Percentiles rank a stretch among this genome's conserved stretches.
phyloP scores from a whole-genome alignment of 2,329 filamentous ascomycete genomes.

The Calycina herbarum region DNA sequence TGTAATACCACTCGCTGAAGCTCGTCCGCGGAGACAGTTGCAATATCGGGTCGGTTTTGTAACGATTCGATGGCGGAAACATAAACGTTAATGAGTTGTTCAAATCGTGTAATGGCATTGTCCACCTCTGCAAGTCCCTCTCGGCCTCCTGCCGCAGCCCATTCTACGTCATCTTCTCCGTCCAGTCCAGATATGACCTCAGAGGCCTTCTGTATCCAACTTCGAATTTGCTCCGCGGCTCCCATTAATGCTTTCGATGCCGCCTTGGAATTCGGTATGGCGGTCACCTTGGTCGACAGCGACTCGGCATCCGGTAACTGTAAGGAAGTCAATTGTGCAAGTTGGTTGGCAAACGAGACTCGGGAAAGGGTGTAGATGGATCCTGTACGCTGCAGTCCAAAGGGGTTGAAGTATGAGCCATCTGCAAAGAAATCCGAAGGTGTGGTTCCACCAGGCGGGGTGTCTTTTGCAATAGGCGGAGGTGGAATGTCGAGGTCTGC shows the following conservation, averaged over 20 bases:
- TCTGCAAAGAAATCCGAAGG: slow-evolving; percentile 35
- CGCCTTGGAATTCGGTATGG: slow-evolving; percentile 81
- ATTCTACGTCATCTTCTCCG: slow-evolving; percentile 95
- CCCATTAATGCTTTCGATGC: slow-evolving; percentile 81
- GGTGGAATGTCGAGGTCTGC: slow-evolving; percentile 41
- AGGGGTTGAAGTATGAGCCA: slow-evolving; percentile 62
- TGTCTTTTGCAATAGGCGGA: slow-evolving; percentile 55
- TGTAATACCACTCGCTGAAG: slow-evolving; percentile 75
- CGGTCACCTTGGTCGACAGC: slow-evolving; percentile 77
- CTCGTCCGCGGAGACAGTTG: slow-evolving; percentile 67
- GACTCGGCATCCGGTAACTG: slow-evolving; percentile 83
- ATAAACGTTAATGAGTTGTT: slow-evolving; percentile 87
- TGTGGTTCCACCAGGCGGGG: slow-evolving; percentile 43
- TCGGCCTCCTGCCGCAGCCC: slow-evolving; percentile 84
- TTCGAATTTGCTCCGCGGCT: slow-evolving; percentile 86
- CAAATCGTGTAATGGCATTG: slow-evolving; percentile 77
- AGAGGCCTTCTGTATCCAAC: slow-evolving; percentile 90
- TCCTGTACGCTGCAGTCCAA: slow-evolving; percentile 67
- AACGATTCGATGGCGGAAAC: slow-evolving; percentile 91
- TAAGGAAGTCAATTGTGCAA: slow-evolving; percentile 88
- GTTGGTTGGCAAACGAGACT: slow-evolving; percentile 88
- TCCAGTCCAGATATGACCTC: slow-evolving; percentile 88
- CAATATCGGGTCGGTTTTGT: slow-evolving; percentile 76
- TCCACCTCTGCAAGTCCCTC: slow-evolving; percentile 76
- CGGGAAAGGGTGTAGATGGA: slow-evolving; percentile 94